Evolutionary conservation across 1,284 basidiomycete species (phyloP).

Genomic region (Exobasidium rhododendri): DNA sequence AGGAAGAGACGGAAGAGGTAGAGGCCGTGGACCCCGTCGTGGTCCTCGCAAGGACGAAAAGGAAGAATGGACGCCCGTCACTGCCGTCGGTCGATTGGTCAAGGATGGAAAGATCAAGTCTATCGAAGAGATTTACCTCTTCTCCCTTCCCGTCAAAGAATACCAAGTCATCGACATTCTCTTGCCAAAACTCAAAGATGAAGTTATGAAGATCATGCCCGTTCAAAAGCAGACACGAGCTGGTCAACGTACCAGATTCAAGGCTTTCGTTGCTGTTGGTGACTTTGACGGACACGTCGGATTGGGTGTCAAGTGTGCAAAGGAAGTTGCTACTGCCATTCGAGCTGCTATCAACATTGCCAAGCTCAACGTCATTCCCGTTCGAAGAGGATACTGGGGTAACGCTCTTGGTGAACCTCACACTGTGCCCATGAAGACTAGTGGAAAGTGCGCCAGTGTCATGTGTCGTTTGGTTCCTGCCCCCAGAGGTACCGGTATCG

Average conservation of each 20-base stretch:
- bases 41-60: slow-evolving; percentile 98
- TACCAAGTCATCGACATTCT: slow-evolving; percentile 54
- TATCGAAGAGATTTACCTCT: slow-evolving; percentile 99
- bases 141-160: slow-evolving; percentile 77
- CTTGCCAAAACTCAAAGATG: slow-evolving; percentile 62
- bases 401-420: slow-evolving; percentile 77
- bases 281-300: slow-evolving; percentile 94
- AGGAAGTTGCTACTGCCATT: slow-evolving; percentile 99
- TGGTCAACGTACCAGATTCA: slow-evolving; percentile 99
- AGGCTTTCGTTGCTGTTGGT: slow-evolving; percentile 99
- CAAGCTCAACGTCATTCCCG: slow-evolving; percentile 90
- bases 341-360: slow-evolving; percentile 97
- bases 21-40: slow-evolving; percentile 82
- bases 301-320: slow-evolving; percentile 99
- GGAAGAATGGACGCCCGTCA: slow-evolving; percentile 89
- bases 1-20: slow-evolving; percentile 72
- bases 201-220: slow-evolving; percentile 99
- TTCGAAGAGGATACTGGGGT: slow-evolving; percentile 99
- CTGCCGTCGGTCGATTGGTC: slow-evolving; percentile 97
- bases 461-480: slow-evolving; percentile 99
- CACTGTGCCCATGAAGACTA: slow-evolving; percentile 97
- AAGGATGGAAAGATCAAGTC: slow-evolving; percentile 99
- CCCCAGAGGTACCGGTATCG: slow-evolving; percentile 95
- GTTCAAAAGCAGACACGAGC: slow-evolving; percentile 99
- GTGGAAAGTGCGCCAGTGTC: slow-evolving; percentile 97